These are phyloP conservation scores for Aeschynomene evenia DNA, from an alignment of 306 rosid genomes.

Conservation along the genomic window DNA sequence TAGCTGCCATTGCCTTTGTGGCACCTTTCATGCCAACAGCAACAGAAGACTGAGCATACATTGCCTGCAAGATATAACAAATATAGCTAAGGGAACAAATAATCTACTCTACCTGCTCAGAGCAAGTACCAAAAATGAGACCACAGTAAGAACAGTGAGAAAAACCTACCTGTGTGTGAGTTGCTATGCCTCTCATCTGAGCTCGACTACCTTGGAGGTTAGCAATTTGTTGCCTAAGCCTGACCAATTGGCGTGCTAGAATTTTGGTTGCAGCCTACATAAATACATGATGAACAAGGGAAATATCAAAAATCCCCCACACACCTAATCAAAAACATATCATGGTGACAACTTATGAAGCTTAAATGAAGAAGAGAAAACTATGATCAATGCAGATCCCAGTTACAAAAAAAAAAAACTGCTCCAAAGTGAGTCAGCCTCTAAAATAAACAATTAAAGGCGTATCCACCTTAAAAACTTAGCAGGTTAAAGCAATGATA, in stretches of 20 bases:
- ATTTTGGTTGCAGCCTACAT: constrained; percentile 80
- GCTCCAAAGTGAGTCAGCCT: background rate
- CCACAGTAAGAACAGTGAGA: background rate
- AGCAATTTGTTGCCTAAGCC: constrained; percentile 95
- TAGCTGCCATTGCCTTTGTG: constrained; percentile 79
- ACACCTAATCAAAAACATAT: background rate
- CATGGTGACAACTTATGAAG: background rate
- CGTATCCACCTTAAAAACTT: background rate
- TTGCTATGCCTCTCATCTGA: constrained; percentile 98
- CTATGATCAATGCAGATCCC: constrained; percentile 23
- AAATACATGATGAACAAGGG: constrained; percentile 25
- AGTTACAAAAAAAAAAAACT: background rate
- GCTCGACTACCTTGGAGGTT: constrained; percentile 99
- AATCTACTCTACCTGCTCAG: background rate
- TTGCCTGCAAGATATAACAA: constrained; percentile 62
- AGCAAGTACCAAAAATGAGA: background rate
- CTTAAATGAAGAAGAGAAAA: constrained; percentile 6
- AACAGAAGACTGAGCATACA: constrained; percentile 92
- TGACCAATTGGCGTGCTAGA: constrained; percentile 89
- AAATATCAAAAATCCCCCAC: background rate
- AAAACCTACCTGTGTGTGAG: constrained; percentile 84
- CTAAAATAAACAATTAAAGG: background rate
- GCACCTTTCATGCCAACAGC: constrained; percentile 96
- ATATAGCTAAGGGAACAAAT: constrained; percentile 17
- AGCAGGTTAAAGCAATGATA: background rate